phyloP scores from a whole-genome alignment of 495 filamentous ascomycete species.

The Tuber borchii region DNA sequence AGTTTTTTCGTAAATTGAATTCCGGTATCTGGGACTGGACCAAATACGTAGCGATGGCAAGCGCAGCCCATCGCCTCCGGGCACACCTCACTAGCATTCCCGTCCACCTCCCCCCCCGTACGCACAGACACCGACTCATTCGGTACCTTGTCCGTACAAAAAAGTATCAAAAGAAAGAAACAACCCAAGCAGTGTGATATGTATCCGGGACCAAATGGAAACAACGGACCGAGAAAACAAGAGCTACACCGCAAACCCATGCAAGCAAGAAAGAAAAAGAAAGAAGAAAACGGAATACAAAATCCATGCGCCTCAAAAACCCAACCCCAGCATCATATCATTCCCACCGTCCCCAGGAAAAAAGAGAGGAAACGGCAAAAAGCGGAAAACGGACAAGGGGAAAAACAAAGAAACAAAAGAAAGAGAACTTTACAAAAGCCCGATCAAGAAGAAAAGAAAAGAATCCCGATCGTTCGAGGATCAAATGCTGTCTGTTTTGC shows the following conservation, averaged over 20 bases:
- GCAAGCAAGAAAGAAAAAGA: constrained; percentile 31
- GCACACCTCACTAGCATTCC: constrained; percentile 4
- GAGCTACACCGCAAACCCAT: constrained; percentile 36
- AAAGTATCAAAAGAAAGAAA: constrained; percentile 26
- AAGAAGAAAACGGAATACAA: constrained; percentile 29
- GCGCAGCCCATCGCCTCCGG: constrained; percentile 1
- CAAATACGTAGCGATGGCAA: constrained; percentile 4
- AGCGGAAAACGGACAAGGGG: constrained; percentile 10
- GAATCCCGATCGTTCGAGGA: constrained; percentile 11
- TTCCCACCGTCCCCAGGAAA: constrained; percentile 34
- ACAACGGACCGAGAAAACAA: constrained; percentile 35
- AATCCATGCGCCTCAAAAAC: constrained; percentile 42
- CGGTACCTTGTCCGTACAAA: constrained; percentile 4
- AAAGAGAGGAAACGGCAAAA: constrained; percentile 16
- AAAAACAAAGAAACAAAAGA: constrained; percentile 28
- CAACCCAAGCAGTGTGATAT: constrained; percentile 25
- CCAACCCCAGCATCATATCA: constrained; percentile 41
- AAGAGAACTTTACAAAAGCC: constrained; percentile 42
- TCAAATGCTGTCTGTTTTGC: not conserved
- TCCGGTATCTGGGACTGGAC: not conserved
- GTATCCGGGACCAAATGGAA: constrained; percentile 24
- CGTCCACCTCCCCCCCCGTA: constrained; percentile 15
- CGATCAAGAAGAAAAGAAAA: constrained; percentile 34
- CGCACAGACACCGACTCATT: constrained; percentile 16
- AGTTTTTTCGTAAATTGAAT: not conserved